Conservation (phyloP, 768 basidiomycete species). For the Boletus vermiculosoides region DNA sequence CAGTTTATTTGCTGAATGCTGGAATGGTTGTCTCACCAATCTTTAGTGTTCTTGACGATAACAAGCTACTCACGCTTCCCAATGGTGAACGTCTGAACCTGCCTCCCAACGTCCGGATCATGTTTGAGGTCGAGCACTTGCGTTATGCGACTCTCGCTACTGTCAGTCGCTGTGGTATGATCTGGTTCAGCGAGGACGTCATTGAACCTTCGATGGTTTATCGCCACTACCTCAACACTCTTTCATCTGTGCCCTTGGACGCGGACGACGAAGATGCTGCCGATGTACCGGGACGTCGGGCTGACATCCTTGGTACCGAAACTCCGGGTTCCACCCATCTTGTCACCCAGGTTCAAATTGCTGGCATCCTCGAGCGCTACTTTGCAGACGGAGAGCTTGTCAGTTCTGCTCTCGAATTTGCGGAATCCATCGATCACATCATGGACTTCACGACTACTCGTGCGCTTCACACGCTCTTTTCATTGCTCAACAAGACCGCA, state of each 20-base stretch:
- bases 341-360: slow-evolving; percentile 71
- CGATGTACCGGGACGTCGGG: slow-evolving; percentile 62
- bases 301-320: slow-evolving; percentile 46
- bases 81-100: slow-evolving; percentile 98
- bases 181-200: slow-evolving; percentile 99
- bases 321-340: slow-evolving; percentile 60
- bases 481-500: slow-evolving; percentile 92
- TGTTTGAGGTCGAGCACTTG: slow-evolving; percentile 99
- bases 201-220: slow-evolving; percentile 91
- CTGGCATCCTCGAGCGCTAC: slow-evolving; percentile 72
- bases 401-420: slow-evolving; percentile 71
- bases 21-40: slow-evolving; percentile 1
- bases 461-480: slow-evolving; percentile 94
- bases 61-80: slow-evolving; percentile 93
- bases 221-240: slow-evolving; percentile 77
- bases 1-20: slow-evolving; percentile 20
- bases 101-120: slow-evolving; percentile 95
- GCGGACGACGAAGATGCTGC: slow-evolving; percentile 81
- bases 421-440: slow-evolving; percentile 89
- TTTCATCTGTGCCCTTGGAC: slow-evolving; percentile 75
- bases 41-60: slow-evolving; percentile 93
- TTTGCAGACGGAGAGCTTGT: slow-evolving; percentile 84
- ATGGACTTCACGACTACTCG: slow-evolving; percentile 97
- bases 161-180: slow-evolving; percentile 99
- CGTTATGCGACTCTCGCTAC: slow-evolving; percentile 97